Percentiles rank a stretch among this genome's conserved stretches.
These are phyloP conservation scores for Fraxinus cuspidata DNA, from an alignment of 257 asterid genomes.

Conservation along the genomic window DNA sequence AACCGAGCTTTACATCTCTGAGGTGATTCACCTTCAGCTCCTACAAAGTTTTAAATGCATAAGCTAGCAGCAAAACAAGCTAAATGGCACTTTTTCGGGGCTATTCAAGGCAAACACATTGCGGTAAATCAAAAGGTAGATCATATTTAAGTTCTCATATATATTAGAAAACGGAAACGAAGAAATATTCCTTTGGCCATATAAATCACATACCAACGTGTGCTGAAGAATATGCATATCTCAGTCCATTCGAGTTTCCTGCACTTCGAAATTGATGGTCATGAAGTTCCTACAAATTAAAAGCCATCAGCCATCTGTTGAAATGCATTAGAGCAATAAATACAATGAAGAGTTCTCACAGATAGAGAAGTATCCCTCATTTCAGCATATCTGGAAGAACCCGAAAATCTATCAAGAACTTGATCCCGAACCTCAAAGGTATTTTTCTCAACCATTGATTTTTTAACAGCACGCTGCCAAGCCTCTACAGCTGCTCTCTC, in stretches of 20 bases:
- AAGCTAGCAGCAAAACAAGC: slow-evolving; percentile 30
- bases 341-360: slow-evolving; percentile 58
- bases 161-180: neutral
- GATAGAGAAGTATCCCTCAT: slow-evolving; percentile 52
- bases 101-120: slow-evolving; percentile 10
- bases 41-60: slow-evolving; percentile 42
- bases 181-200: slow-evolving; percentile 13
- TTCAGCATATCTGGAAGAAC: slow-evolving; percentile 50
- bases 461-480: slow-evolving; percentile 74
- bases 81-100: neutral
- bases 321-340: slow-evolving; percentile 26
- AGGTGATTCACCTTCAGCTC: slow-evolving; percentile 81
- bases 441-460: slow-evolving; percentile 58
- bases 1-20: slow-evolving; percentile 91
- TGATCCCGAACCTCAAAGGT: slow-evolving; percentile 37
- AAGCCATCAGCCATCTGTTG: slow-evolving; percentile 25
- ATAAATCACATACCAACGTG: slow-evolving; percentile 57
- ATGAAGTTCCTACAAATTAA: slow-evolving; percentile 39
- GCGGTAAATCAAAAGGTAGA: neutral
- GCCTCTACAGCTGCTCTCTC: slow-evolving; percentile 92
- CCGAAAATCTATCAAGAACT: slow-evolving; percentile 55
- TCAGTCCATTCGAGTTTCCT: slow-evolving; percentile 44
- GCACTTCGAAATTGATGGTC: slow-evolving; percentile 46
- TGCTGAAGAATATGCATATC: slow-evolving; percentile 49
- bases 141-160: neutral